phyloP scores from a whole-genome alignment of 2,329 filamentous ascomycete genomes.

The Drechslerella dactyloides region DNA sequence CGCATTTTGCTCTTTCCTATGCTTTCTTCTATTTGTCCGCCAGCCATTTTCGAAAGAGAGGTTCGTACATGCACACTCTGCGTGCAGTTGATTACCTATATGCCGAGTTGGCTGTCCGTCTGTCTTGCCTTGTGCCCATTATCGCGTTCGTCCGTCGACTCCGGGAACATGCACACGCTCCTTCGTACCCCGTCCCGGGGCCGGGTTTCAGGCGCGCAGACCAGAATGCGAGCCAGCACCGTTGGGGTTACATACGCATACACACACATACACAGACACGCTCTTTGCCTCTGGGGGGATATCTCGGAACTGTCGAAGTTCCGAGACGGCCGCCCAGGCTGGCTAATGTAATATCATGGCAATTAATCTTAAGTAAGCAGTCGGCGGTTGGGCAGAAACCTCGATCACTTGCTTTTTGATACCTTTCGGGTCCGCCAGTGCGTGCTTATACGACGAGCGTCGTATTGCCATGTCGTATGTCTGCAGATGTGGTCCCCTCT shows the following conservation, averaged over 20 bases:
- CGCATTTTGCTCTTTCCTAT: too few relatives aligned
- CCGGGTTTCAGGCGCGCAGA: conserved; percentile 24
- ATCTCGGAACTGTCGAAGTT: conserved; percentile 35
- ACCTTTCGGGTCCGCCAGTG: neutral
- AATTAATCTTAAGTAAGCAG: conserved; percentile 51
- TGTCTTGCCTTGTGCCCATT: conserved; percentile 48
- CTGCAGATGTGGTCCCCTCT: too few relatives aligned
- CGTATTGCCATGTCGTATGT: neutral
- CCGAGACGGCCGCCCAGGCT: conserved; percentile 32
- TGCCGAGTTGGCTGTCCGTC: conserved; percentile 7
- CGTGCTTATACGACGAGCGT: neutral
- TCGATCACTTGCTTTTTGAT: conserved; percentile 5
- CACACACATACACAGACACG: too few relatives aligned
- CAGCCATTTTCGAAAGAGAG: conserved; percentile 14
- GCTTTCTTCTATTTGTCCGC: neutral
- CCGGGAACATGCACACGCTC: too few relatives aligned
- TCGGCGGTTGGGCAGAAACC: conserved; percentile 47
- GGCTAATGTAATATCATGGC: conserved; percentile 23
- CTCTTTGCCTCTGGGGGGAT: conserved; percentile 25
- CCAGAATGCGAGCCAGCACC: conserved; percentile 38
- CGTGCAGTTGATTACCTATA: neutral
- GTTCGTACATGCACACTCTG: conserved; percentile 8
- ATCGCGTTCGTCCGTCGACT: too few relatives aligned
- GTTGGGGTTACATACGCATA: too few relatives aligned
- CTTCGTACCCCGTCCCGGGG: conserved; percentile 11